Conservation (phyloP, 2,329 filamentous ascomycete species). For the Diaporthe australafricana region DNA sequence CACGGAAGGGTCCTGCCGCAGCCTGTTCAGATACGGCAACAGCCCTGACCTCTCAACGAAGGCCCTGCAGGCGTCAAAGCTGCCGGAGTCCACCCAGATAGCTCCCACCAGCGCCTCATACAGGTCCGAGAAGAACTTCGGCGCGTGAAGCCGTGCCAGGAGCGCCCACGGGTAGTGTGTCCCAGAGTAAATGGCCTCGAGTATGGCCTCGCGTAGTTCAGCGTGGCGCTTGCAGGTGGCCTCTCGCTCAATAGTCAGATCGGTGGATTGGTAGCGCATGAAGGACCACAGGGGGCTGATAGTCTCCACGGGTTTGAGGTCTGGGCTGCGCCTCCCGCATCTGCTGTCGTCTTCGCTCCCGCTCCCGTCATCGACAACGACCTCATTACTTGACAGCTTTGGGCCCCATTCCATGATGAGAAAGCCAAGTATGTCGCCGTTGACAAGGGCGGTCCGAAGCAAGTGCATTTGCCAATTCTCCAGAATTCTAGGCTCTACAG, state of each 20-base stretch:
- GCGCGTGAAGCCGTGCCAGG: slow-evolving; percentile 72
- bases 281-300: slow-evolving; percentile 72
- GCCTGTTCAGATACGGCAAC: slow-evolving; percentile 68
- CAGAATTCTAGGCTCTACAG: slow-evolving; percentile 50
- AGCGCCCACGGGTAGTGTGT: slow-evolving; percentile 80
- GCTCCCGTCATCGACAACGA: slow-evolving; percentile 1
- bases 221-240: slow-evolving; percentile 58
- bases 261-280: slow-evolving; percentile 68
- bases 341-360: slow-evolving; percentile 23
- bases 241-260: slow-evolving; percentile 61
- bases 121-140: slow-evolving; percentile 87
- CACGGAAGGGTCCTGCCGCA: slow-evolving; percentile 67
- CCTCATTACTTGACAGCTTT: slow-evolving; percentile 45
- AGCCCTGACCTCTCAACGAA: slow-evolving; percentile 76
- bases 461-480: slow-evolving; percentile 75
- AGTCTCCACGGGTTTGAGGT: slow-evolving; percentile 37
- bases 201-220: slow-evolving; percentile 60
- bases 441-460: slow-evolving; percentile 81
- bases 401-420: slow-evolving; percentile 71
- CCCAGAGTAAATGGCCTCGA: slow-evolving; percentile 60
- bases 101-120: slow-evolving; percentile 86
- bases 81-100: slow-evolving; percentile 83
- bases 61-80: slow-evolving; percentile 66
- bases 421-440: slow-evolving; percentile 84
- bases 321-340: slow-evolving; percentile 40